Evolutionary conservation across 148 eudicot genomes (phyloP).

Genomic region (Camellia sinensis): DNA sequence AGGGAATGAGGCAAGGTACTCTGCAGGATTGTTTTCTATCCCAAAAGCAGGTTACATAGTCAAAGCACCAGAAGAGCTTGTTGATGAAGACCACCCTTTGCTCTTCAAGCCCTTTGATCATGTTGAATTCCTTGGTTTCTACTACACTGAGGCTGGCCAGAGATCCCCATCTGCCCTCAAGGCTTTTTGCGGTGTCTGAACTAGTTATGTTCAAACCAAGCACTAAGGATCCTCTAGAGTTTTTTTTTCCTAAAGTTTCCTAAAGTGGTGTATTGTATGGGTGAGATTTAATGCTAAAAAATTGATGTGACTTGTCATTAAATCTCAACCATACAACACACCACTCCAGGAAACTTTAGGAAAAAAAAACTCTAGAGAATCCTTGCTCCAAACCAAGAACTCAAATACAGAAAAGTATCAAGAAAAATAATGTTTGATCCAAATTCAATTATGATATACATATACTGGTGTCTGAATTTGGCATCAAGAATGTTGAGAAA

Average conservation of each 20-base stretch:
- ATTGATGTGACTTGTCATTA: too few relatives aligned
- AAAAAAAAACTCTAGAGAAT: too few relatives aligned
- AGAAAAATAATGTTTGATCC: too few relatives aligned
- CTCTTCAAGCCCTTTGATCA: slow-evolving; percentile 51
- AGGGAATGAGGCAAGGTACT: slow-evolving; percentile 40
- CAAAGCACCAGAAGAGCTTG: slow-evolving; percentile 41
- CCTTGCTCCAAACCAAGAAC: too few relatives aligned
- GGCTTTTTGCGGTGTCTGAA: slow-evolving; percentile 43
- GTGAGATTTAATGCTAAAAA: too few relatives aligned
- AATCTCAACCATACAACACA: too few relatives aligned
- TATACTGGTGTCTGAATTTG: neutral
- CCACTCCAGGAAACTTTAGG: too few relatives aligned
- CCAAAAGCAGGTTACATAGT: slow-evolving; percentile 41
- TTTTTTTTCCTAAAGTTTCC: too few relatives aligned
- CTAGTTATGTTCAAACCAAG: too few relatives aligned
- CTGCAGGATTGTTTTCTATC: slow-evolving; percentile 37
- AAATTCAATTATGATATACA: neutral
- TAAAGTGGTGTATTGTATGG: too few relatives aligned
- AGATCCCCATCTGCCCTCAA: slow-evolving; percentile 26
- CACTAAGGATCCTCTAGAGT: too few relatives aligned
- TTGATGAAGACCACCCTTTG: slow-evolving; percentile 46
- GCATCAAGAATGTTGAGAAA: neutral
- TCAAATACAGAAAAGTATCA: too few relatives aligned
- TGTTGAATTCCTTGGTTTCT: slow-evolving; percentile 35
- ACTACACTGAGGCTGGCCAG: slow-evolving; percentile 31